Percentiles rank a stretch among this genome's conserved stretches.
These are phyloP conservation scores for Haplographium delicatum DNA, from an alignment of 495 filamentous ascomycete species.

Conservation along the genomic window DNA sequence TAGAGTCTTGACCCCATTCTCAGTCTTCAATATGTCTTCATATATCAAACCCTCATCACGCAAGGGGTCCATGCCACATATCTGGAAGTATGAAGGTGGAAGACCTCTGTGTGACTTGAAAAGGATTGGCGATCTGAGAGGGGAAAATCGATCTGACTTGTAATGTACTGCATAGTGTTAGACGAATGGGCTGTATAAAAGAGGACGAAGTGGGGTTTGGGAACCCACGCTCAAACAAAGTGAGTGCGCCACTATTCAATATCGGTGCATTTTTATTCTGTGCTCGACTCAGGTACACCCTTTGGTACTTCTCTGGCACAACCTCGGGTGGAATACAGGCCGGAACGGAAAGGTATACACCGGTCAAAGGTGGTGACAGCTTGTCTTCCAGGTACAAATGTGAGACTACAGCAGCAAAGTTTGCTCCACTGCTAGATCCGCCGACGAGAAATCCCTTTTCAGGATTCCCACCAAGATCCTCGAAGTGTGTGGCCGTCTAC, in stretches of 20 bases:
- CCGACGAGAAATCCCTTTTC: conserved; percentile 44
- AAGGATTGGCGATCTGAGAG: conserved; percentile 12
- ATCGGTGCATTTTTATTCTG: conserved; percentile 33
- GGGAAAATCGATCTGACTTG: conserved; percentile 15
- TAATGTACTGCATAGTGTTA: conserved; percentile 15
- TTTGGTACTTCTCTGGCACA: conserved; percentile 24
- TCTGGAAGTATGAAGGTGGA: conserved; percentile 33
- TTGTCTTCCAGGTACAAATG: conserved; percentile 38
- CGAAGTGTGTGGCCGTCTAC: conserved; percentile 32
- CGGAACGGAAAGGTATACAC: conserved; percentile 38
- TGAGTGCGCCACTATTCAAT: conserved; percentile 6
- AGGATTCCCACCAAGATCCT: conserved; percentile 32
- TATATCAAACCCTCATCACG: conserved; percentile 40
- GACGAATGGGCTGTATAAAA: background rate
- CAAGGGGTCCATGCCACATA: conserved; percentile 35
- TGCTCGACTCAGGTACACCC: conserved; percentile 31
- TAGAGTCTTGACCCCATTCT: conserved; percentile 29
- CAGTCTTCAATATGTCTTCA: conserved; percentile 33
- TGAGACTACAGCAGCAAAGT: conserved; percentile 37
- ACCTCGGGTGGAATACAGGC: conserved; percentile 28
- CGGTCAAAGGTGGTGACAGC: conserved; percentile 39
- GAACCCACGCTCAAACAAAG: conserved; percentile 14
- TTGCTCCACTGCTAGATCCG: conserved; percentile 44
- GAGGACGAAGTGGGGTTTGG: background rate
- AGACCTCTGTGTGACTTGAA: conserved; percentile 24